Base-by-base conservation (phyloP, 768 basidiomycete genomes). In the Megacollybia marginata region DNA sequence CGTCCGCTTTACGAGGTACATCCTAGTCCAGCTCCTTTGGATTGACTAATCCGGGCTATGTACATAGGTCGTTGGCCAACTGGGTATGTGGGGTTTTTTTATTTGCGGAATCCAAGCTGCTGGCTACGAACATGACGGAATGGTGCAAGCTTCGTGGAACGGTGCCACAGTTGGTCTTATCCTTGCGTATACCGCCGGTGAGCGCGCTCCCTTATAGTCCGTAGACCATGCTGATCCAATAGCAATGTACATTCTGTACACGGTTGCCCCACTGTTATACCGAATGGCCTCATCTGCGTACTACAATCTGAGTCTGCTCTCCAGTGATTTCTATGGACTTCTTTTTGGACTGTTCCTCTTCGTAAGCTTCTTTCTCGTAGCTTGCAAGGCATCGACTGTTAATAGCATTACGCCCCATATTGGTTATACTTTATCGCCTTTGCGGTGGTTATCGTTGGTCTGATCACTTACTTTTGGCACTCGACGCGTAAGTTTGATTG, bases 381-480 rank as follows among this genome's bases (percentile, higher is more conserved):
- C 15, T 51, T 54, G 44, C 42, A 31, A 34, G 28, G 32, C 16
- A 35, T 31, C 6, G 23, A 28, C 23, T 44, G 33, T 18, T 54
- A 23, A 42, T 33, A 92, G 89, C 84, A 90, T 55, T 92, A 79
- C 69, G 64, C 69, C 42, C 91, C 91, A 4, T 92, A 79, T 71
- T 93, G 90, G 89, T 75, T 93, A 13, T 92, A 93, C 72, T 93
- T 93, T 67, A 69, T 83, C 52, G 76, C 91, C 0, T 93, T 86
- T 58, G 73, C 65, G 1, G 71, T 92, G 12, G 80, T 91, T 52
- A 62, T 92, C 42, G 33, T 69, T 11, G 91, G 91, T 3, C 75
- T 93, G 5, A 69, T 93, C 58, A 76, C 83, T 34, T 93, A 92
- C 67, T 92, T 92, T 71, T 93, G 91, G 89, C 70, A 77, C 62